These are phyloP conservation scores for Bruguiera gymnorhiza DNA, from an alignment of 345 rosid species.

Conservation along the genomic window DNA sequence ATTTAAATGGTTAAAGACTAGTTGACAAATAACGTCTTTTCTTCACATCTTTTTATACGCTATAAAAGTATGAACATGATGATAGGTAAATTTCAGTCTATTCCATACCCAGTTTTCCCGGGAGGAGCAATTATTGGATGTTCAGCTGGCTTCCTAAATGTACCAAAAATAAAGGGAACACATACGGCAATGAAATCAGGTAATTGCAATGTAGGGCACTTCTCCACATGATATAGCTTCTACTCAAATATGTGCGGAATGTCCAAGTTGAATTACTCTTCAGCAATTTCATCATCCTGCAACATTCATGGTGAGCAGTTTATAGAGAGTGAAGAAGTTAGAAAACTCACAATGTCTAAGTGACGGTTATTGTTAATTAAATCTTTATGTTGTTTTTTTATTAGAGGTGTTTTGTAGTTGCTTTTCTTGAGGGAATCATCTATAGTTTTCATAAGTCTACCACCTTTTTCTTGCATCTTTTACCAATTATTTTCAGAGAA, in stretches of 20 bases:
- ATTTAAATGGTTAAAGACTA: slow-evolving; percentile 1
- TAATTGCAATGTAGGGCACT: slow-evolving; percentile 14
- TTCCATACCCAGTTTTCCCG: slow-evolving; percentile 96
- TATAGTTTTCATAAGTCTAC: too few species aligned
- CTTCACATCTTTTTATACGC: slow-evolving; percentile 9
- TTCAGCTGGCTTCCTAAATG: slow-evolving; percentile 94
- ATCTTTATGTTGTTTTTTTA: too few species aligned
- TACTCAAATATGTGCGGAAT: background rate
- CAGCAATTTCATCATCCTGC: too few species aligned
- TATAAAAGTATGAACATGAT: slow-evolving; percentile 51
- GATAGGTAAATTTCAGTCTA: slow-evolving; percentile 95
- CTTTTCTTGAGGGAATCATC: too few species aligned
- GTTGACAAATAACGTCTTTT: background rate
- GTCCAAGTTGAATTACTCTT: background rate
- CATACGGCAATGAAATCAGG: slow-evolving; percentile 99
- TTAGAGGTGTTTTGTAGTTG: too few species aligned
- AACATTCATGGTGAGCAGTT: too few species aligned
- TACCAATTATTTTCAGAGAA: too few species aligned
- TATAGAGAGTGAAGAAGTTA: too few species aligned
- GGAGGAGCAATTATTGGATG: slow-evolving; percentile 98
- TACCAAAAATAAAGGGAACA: slow-evolving; percentile 98
- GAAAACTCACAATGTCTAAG: too few species aligned
- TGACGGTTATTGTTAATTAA: too few species aligned
- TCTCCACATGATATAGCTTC: background rate
- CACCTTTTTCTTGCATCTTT: too few species aligned